Evolutionary conservation across 345 rosid genomes (phyloP), one percentile per base, ranked within the genome.

Genomic region (Sisymbrium irio): DNA sequence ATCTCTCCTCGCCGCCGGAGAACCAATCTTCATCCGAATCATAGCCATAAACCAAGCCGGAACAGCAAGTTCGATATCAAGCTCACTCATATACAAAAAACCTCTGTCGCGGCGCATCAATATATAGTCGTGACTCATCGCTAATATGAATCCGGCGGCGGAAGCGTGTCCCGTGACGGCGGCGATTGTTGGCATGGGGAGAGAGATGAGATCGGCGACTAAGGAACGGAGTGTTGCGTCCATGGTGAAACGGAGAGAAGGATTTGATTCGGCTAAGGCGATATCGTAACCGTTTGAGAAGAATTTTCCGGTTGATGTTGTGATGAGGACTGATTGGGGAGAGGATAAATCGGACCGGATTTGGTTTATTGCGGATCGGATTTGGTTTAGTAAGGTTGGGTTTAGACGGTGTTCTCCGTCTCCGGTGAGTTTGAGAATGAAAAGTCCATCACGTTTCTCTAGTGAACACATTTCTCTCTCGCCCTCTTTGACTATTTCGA

Each of bases 221-320:
- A 90, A 74, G 41, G 82, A 73, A 32, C 77, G 71, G 62, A 85
- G 78, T 25, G 76, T 37, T 1, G 73, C 36, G 10, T 75, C 77
- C 97, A 90, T 84, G 46, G 62, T 40, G 12, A 1, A 1, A 71
- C 53, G 51, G 6, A 82, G 85, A 58, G 84, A 69, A 1, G 53
- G 75, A 46, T 65, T 46, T 19, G 82, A 17, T 20, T 64, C 27
- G 47, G 88, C 87, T 83, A 89, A 82, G 35, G 70, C 79, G 58
- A 90, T 82, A 78, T 90, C 97, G 74, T 77, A 87, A 53, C 98
- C 97, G 68, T 93, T 90, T 71, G 97, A 93, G 86, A 90, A 93
- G 87, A 87, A 93, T 67, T 77, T 87, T 9, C 97, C 98, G 9
- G 84, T 67, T 36, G 96, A 73, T 20, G 84, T 83, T 54, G 92